Base-by-base conservation (phyloP, 2,329 filamentous ascomycete species). In the Botryosphaeria dothidea region DNA sequence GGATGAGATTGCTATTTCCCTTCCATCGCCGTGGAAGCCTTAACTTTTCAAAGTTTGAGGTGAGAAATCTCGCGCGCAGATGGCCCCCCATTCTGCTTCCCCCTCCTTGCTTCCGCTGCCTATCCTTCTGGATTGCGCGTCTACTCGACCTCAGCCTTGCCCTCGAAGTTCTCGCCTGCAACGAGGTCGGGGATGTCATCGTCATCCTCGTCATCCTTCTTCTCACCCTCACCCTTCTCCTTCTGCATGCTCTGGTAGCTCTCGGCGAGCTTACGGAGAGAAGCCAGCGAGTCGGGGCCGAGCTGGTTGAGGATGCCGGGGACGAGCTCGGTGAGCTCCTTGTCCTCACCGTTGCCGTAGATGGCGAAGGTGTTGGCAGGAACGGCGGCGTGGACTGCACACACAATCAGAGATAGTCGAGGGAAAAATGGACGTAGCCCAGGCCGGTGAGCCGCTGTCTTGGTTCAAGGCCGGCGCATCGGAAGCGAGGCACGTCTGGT, bases 161-260 rank as follows among this genome's bases (percentile, higher is more conserved):
- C 91, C 87, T 99, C 95, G 77, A 99, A 99, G 88, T 92, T 97
- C 87, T 97, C 92, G 76, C 95, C 95, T 78, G 93, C 92, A 68
- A 99, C 94, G 71, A 99, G 86, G 74, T 98, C 93, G 74, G 95
- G 95, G 80, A 99, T 99, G 80, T 98, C 95, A 68, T 95, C 92
- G 65, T 90, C 87, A 67, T 86, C 85, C 64, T 84, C 84, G 65
- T 81, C 80, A 25, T 89, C 88, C 74, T 90, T 88, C 81, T 91
- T 89, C 75, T 88, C 91, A 71, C 88, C 90, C 77, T 91, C 88
- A 66, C 85, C 92, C 81, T 92, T 91, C 78, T 89, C 90, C 90
- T 97, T 97, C 85, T 97, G 94, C 88, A 98, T 89, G 85, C 88
- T 95, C 89, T 99, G 95, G 88, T 99, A 99, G 88, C 91, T 96